Base-by-base conservation (phyloP, 495 filamentous ascomycete species). In the Cercophora newfieldiana region DNA sequence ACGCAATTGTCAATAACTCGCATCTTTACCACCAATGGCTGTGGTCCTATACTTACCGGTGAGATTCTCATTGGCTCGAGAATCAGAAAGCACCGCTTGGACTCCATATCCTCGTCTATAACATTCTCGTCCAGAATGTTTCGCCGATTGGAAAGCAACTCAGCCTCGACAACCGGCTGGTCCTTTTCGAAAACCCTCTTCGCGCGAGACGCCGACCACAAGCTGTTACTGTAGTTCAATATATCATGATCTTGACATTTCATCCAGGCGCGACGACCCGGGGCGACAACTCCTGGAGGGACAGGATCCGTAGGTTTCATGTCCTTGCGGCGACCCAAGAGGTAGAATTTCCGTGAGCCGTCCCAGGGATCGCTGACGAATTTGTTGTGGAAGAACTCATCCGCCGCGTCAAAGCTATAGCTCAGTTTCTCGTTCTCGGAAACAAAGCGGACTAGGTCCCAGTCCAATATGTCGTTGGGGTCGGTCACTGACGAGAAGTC, bases 141-240 rank as follows among this genome's bases (percentile, higher is more conserved):
- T 47, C 92, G 86, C 25, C 93, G 88, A 54, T 92, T 85, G 4
- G 89, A 79, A 37, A 97, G 80, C 61, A 87, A 78, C 62, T 93
- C 86, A 0, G 88, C 93, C 66, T 86, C 80, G 0, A 96, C 75
- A 14, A 99, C 95, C 7, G 93, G 91, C 70, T 97, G 91, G 33
- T 88, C 76, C 53, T 80, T 79, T 58, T 83, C 76, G 71, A 87
- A 89, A 1, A 30, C 44, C 3, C 73, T 60, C 7, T 59, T 59
- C 16, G 50, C 24, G 1, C 77, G 72, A 0, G 73, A 58, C 21
- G 74, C 78, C 4, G 71, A 62, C 79, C 78, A 81, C 7, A 81
- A 57, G 50, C 77, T 79, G 58, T 77, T 72, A 60, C 78, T 83
- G 68, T 76, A 84, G 66, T 79, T 80, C 66, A 77, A 68, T 51